Evolutionary conservation across 2,329 filamentous ascomycete genomes (phyloP).

Genomic region (Paecilomyces sp.): DNA sequence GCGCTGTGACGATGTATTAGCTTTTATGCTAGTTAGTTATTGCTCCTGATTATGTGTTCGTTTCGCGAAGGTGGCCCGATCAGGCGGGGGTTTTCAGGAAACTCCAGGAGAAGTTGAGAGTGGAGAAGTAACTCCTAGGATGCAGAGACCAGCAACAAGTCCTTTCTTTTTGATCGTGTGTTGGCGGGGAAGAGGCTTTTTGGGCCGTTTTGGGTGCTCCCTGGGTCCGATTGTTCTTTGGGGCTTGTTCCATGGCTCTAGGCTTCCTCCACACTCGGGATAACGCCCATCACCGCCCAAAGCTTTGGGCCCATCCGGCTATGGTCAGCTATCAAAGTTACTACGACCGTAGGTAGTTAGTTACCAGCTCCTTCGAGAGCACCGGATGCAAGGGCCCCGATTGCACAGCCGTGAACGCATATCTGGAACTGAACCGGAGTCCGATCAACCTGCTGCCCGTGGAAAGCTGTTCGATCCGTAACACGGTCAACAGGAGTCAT

Average conservation of each 20-base stretch:
- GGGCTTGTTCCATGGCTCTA: neutral
- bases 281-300: slow-evolving; percentile 1
- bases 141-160: neutral
- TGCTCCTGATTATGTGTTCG: neutral
- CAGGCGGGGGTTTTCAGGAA: neutral
- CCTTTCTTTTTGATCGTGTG: neutral
- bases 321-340: neutral
- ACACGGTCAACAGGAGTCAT: no score
- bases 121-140: neutral
- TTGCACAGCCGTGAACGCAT: neutral
- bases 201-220: neutral
- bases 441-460: neutral
- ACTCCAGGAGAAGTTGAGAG: neutral
- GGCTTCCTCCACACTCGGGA: neutral
- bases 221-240: neutral
- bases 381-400: neutral
- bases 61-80: neutral
- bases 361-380: neutral
- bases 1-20: slow-evolving; percentile 9
- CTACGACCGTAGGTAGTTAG: neutral
- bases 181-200: neutral
- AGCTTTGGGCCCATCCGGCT: neutral
- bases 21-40: neutral
- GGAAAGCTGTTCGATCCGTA: no score
- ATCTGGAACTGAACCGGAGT: neutral